These are phyloP conservation scores for Sedum album DNA, from an alignment of 164 flowering plant genomes.

Conservation along the genomic window DNA sequence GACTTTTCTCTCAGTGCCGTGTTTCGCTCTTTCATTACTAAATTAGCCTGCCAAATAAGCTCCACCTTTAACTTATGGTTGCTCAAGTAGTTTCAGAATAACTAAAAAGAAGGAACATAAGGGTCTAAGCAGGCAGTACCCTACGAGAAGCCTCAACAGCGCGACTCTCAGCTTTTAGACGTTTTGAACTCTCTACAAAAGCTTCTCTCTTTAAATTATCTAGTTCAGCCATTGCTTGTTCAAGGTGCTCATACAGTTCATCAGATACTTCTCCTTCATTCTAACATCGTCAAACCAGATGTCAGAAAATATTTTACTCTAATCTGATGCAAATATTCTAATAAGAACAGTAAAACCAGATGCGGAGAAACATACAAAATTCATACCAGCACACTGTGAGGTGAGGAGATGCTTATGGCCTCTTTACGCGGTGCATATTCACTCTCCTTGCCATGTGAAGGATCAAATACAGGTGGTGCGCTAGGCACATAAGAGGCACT, in stretches of 20 bases:
- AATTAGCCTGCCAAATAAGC: constrained; percentile 28
- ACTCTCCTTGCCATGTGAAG: background rate
- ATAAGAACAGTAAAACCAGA: too few species aligned
- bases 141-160: constrained; percentile 3
- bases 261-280: background rate
- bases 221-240: constrained; percentile 5
- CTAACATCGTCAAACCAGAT: background rate
- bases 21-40: background rate
- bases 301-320: too few species aligned
- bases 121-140: background rate
- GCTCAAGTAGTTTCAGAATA: background rate
- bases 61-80: background rate
- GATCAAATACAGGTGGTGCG: background rate
- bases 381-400: constrained; percentile 1
- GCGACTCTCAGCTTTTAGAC: constrained; percentile 6
- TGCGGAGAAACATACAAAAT: too few species aligned
- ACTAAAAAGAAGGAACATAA: background rate
- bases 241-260: constrained; percentile 1
- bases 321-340: too few species aligned
- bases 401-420: background rate
- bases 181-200: constrained; percentile 6
- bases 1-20: background rate
- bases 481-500: background rate
- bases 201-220: constrained; percentile 3
- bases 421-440: background rate